Evolutionary conservation across 129 eudicot species (phyloP), one percentile per base, ranked within the genome.

Genomic region (Flaveria bidentis): DNA sequence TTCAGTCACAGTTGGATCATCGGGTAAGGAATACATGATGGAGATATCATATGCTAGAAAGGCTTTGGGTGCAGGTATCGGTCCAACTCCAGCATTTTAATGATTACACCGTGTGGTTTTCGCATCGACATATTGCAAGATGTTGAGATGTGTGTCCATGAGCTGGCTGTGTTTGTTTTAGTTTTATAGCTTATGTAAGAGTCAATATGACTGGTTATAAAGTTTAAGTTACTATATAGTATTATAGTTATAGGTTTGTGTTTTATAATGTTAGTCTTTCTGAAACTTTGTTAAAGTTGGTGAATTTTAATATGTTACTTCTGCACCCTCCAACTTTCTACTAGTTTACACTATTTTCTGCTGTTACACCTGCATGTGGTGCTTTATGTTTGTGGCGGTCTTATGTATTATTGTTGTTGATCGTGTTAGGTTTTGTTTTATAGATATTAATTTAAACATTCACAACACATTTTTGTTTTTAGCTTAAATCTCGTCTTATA

Each of bases 21-120:
- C 98, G 1, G 98, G 90, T 3, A 89, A 90, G 89, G 98, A 92
- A 51, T 90, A 89, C 76, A 92, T 90, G 80, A 90, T 89, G 98
- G 87, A 84, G 55, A 74, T 92, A 78, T 85, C 83, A 20, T 92
- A 92, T 83, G 89, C 92, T 64, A 83, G 90, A 53, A 87, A 77
- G 50, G 74, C 78, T 76, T 26, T 73, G 23, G 14, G 16, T 74
- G 22, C 23, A 9, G 63, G 18, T 67, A 13, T 22, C n/a, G 63
- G 18, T 67, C 69, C 17, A 30, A 11, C 42, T 44, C 63, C 49
- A 39, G 70, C 33, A 57, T 25, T 44, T 52, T 80, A 71, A 80
- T 47, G 14, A 55, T n/a, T 23, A 67, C 42, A 28, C 75, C 57
- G 30, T 53, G 60, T 18, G 42, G 69, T 56, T 44, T 74, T 2